These are phyloP conservation scores for Leishmania major DNA, from an alignment of 208 protist species.

Conservation along the genomic window DNA sequence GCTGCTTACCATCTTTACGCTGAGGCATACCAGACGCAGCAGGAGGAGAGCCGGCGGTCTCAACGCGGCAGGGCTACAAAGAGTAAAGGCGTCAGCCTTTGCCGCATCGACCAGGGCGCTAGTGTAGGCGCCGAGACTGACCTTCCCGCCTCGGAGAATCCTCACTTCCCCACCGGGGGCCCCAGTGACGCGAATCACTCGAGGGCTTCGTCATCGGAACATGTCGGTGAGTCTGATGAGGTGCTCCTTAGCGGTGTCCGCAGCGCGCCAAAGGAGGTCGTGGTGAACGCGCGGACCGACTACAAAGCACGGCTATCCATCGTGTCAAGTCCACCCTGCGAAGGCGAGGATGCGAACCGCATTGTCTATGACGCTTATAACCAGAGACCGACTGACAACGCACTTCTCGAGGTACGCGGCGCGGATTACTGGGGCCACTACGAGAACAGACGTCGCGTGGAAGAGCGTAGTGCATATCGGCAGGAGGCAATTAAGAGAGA, in stretches of 20 bases:
- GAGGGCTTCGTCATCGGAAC: constrained; percentile 2
- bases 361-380: constrained; percentile 70
- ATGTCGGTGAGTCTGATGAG: neutral
- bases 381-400: constrained; percentile 57
- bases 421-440: constrained; percentile 73
- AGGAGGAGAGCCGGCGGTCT: constrained; percentile 19
- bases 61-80: neutral
- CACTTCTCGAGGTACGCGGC: constrained; percentile 54
- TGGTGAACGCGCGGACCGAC: constrained; percentile 47
- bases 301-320: constrained; percentile 38
- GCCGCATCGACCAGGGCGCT: neutral
- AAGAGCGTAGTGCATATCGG: constrained; percentile 42
- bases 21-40: constrained; percentile 52
- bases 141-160: constrained; percentile 54
- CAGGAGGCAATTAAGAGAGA: constrained; percentile 48
- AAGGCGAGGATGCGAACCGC: constrained; percentile 20
- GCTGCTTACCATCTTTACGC: constrained; percentile 59
- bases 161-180: constrained; percentile 55
- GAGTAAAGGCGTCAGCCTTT: constrained; percentile 23
- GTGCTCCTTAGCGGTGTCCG: neutral
- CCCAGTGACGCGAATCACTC: neutral
- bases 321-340: neutral
- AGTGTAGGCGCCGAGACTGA: constrained; percentile 4
- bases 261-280: constrained; percentile 21
- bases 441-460: constrained; percentile 49